These are phyloP conservation scores for Penicillium simplicissimum DNA, from an alignment of 495 filamentous ascomycete species.

Conservation along the genomic window DNA sequence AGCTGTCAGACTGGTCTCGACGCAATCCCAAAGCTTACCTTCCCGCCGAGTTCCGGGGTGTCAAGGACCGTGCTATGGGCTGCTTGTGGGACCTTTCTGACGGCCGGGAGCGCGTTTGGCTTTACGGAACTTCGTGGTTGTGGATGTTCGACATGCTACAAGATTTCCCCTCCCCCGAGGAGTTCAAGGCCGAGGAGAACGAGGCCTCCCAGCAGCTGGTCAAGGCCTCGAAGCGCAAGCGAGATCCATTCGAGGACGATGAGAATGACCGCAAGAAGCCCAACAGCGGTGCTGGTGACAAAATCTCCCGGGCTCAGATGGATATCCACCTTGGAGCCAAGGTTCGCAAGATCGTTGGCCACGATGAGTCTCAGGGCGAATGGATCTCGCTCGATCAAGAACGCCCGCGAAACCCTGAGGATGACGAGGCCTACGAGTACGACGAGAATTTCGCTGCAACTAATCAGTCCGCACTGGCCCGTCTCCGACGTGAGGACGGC, in stretches of 20 bases:
- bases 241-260: slow-evolving; percentile 38
- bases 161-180: slow-evolving; percentile 58
- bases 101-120: slow-evolving; percentile 67
- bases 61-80: slow-evolving; percentile 77
- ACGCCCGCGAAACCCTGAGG: slow-evolving; percentile 41
- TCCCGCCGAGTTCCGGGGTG: slow-evolving; percentile 66
- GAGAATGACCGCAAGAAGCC: slow-evolving; percentile 40
- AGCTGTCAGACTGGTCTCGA: slow-evolving; percentile 80
- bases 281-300: slow-evolving; percentile 60
- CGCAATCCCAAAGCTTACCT: slow-evolving; percentile 74
- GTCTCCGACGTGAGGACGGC: slow-evolving; percentile 36
- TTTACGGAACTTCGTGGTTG: slow-evolving; percentile 81
- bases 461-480: slow-evolving; percentile 36
- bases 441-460: slow-evolving; percentile 35
- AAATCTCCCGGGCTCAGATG: slow-evolving; percentile 57
- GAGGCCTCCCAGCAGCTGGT: slow-evolving; percentile 24
- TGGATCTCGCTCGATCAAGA: slow-evolving; percentile 49
- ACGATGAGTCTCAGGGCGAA: slow-evolving; percentile 41
- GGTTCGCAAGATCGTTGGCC: slow-evolving; percentile 51
- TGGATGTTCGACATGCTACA: slow-evolving; percentile 88
- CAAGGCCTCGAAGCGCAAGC: slow-evolving; percentile 48
- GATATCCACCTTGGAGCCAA: slow-evolving; percentile 59
- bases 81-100: slow-evolving; percentile 75
- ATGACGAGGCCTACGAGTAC: slow-evolving; percentile 49
- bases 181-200: slow-evolving; percentile 29